Evolutionary conservation across 257 asterid species (phyloP).

Genomic region (Echium plantagineum): DNA sequence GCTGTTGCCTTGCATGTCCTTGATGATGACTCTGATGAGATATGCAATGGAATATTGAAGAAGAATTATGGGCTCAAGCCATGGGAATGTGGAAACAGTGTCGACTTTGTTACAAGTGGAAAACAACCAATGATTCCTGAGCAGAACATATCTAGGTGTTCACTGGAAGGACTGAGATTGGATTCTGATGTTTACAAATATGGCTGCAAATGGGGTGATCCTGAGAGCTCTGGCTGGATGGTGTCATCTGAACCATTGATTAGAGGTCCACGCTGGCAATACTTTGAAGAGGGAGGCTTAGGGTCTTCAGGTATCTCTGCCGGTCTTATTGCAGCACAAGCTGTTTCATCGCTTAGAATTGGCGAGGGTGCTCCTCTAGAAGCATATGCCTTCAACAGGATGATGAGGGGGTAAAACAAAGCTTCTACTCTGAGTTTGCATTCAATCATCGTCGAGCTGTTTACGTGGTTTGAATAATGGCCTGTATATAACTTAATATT

Average conservation of each 20-base stretch:
- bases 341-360: slow-evolving; percentile 67
- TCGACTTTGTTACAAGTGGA: slow-evolving; percentile 31
- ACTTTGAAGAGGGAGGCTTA: slow-evolving; percentile 35
- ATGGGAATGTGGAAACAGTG: slow-evolving; percentile 42
- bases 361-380: slow-evolving; percentile 60
- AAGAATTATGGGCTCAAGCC: slow-evolving; percentile 57
- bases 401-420: slow-evolving; percentile 47
- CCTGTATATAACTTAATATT: too few relatives aligned
- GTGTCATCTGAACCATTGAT: slow-evolving; percentile 31
- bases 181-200: slow-evolving; percentile 30
- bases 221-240: slow-evolving; percentile 33
- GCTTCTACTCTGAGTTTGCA: neutral
- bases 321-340: slow-evolving; percentile 75
- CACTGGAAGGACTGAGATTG: slow-evolving; percentile 30
- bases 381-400: slow-evolving; percentile 45
- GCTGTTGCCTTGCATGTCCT: slow-evolving; percentile 93
- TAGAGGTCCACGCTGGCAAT: slow-evolving; percentile 27
- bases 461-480: too few relatives aligned
- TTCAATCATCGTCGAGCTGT: too few relatives aligned
- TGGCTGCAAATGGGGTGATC: slow-evolving; percentile 24
- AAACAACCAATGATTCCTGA: slow-evolving; percentile 28
- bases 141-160: slow-evolving; percentile 28
- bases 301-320: slow-evolving; percentile 39
- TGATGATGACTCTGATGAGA: slow-evolving; percentile 85
- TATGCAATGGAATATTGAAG: slow-evolving; percentile 40